These are phyloP conservation scores for Coprinellus micaceus DNA, from an alignment of 768 basidiomycete species.

Conservation along the genomic window DNA sequence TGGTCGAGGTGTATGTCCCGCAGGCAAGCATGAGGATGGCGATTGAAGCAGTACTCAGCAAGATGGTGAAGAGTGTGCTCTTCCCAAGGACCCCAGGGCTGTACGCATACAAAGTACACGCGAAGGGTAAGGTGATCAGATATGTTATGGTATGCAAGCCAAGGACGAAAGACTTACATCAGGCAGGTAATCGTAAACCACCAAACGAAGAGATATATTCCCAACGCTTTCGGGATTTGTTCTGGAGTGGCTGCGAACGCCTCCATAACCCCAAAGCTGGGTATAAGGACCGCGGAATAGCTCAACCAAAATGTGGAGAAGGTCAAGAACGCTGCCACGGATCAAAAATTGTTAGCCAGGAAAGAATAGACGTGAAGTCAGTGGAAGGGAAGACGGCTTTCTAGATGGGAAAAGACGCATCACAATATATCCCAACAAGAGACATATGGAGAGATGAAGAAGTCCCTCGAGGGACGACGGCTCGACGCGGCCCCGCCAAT, in stretches of 20 bases:
- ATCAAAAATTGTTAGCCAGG: no score
- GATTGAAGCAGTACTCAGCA: slow-evolving; percentile 1
- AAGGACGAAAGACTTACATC: neutral
- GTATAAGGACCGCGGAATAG: slow-evolving; percentile 7
- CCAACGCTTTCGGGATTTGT: slow-evolving; percentile 5
- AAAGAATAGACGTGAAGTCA: no score
- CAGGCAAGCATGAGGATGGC: slow-evolving; percentile 5
- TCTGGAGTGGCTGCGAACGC: slow-evolving; percentile 4
- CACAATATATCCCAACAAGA: no score
- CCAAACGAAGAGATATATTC: slow-evolving; percentile 10
- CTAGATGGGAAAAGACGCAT: no score
- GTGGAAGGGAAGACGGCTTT: no score
- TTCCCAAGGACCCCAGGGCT: slow-evolving; percentile 9
- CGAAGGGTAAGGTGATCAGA: neutral
- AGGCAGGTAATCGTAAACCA: slow-evolving; percentile 9
- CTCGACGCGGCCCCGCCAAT: no score
- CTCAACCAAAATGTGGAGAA: slow-evolving; percentile 11
- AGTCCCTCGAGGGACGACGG: no score
- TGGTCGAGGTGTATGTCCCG: neutral
- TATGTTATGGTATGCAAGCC: neutral
- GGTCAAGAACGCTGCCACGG: slow-evolving; percentile 5
- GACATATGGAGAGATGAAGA: no score
- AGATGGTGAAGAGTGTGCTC: slow-evolving; percentile 8
- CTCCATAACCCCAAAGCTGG: slow-evolving; percentile 6
- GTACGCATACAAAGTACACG: neutral